Evolutionary conservation across 306 rosid species (phyloP).

Genomic region (Medicago ruthenica): DNA sequence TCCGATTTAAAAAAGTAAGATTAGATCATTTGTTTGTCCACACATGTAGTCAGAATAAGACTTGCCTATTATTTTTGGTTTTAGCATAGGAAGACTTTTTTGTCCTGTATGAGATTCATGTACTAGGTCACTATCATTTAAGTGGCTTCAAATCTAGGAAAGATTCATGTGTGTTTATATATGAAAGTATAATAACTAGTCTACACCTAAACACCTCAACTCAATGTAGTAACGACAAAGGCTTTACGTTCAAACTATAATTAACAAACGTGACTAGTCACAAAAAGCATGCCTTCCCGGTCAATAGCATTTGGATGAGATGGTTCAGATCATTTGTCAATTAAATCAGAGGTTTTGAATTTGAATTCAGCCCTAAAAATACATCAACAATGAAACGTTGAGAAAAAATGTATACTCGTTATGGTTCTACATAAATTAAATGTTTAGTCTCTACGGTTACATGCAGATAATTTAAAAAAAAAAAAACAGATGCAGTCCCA

Average conservation of each 20-base stretch:
- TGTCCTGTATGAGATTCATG: slow-evolving; percentile 58
- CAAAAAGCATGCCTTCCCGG: slow-evolving; percentile 35
- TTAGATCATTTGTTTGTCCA: slow-evolving; percentile 39
- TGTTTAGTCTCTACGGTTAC: neutral
- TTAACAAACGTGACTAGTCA: slow-evolving; percentile 45
- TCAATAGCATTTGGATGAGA: neutral
- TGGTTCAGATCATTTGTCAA: neutral
- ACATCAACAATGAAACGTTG: no score
- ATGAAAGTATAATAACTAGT: slow-evolving; percentile 8
- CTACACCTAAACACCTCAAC: slow-evolving; percentile 15
- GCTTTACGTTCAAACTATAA: slow-evolving; percentile 11
- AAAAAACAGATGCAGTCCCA: slow-evolving; percentile 15
- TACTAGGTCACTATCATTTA: slow-evolving; percentile 54
- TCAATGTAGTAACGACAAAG: slow-evolving; percentile 33
- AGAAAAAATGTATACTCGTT: no score
- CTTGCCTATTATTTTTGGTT: slow-evolving; percentile 42
- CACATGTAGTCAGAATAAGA: slow-evolving; percentile 37
- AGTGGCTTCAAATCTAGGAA: slow-evolving; percentile 65
- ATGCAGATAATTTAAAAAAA: neutral
- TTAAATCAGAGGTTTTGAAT: neutral
- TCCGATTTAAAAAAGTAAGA: neutral
- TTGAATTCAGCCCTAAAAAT: neutral
- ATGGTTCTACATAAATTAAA: no score
- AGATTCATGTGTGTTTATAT: slow-evolving; percentile 54
- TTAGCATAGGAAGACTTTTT: slow-evolving; percentile 37